These are phyloP conservation scores for Yueomyces sinensis DNA, from an alignment of 805 yeast genomes.

Conservation along the genomic window DNA sequence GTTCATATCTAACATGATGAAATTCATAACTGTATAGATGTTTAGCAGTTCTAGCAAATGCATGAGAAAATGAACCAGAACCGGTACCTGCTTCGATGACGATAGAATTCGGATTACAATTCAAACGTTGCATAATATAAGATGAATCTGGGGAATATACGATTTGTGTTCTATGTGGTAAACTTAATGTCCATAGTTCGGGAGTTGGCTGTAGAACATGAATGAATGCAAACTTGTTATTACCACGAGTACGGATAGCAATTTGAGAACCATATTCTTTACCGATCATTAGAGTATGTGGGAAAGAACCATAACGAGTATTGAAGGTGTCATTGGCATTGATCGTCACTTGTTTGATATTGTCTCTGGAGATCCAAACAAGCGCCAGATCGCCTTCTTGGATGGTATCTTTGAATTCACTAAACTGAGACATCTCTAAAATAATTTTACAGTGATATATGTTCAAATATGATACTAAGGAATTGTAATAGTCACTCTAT, in stretches of 20 bases:
- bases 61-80: conserved; percentile 89
- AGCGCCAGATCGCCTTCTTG: conserved; percentile 81
- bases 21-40: conserved; percentile 77
- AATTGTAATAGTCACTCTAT: no score
- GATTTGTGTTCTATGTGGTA: conserved; percentile 96
- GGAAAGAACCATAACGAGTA: conserved; percentile 82
- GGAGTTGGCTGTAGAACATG: conserved; percentile 87
- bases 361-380: conserved; percentile 72
- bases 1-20: conserved; percentile 69
- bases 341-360: conserved; percentile 61
- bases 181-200: conserved; percentile 89
- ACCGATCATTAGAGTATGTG: conserved; percentile 76
- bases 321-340: conserved; percentile 49
- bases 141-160: conserved; percentile 94
- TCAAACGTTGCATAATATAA: conserved; percentile 72
- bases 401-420: conserved; percentile 48
- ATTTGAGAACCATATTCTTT: conserved; percentile 75
- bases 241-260: conserved; percentile 50
- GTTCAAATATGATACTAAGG: no score
- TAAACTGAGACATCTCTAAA: conserved; percentile 26
- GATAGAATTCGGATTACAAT: conserved; percentile 56
- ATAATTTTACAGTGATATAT: no score
- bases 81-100: conserved; percentile 98
- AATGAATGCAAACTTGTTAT: conserved; percentile 51
- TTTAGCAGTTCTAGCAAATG: conserved; percentile 79